phyloP scores from a whole-genome alignment of 176 grass and related monocot genomes.

The Phoenix roebelenii region DNA sequence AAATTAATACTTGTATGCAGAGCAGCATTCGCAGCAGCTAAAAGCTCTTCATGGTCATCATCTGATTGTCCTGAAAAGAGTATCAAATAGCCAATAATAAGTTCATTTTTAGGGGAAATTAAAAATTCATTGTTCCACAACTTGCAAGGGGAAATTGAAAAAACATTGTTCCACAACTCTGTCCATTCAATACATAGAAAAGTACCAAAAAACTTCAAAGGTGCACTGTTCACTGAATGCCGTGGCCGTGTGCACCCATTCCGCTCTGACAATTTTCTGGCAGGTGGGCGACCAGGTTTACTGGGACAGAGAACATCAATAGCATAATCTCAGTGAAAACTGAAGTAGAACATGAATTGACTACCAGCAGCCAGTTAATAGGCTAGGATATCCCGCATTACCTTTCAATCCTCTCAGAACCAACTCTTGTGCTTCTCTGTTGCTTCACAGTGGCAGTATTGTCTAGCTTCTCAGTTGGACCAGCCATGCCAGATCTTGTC shows the following conservation, averaged over 20 bases:
- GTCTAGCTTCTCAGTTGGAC: conserved; percentile 62
- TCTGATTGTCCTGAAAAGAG: conserved; percentile 45
- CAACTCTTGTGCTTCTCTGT: conserved; percentile 53
- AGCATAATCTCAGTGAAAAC: background rate
- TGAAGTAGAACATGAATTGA: too few species aligned
- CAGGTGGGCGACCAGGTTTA: conserved; percentile 67
- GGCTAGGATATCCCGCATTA: conserved; percentile 20
- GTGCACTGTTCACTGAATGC: conserved; percentile 37
- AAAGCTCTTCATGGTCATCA: conserved; percentile 57
- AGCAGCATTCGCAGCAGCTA: conserved; percentile 50
- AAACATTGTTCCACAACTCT: too few species aligned
- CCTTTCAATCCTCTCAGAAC: conserved; percentile 69
- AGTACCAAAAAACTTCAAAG: conserved; percentile 51
- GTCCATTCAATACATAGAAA: background rate
- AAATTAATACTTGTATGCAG: conserved; percentile 32
- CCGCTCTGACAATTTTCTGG: conserved; percentile 71
- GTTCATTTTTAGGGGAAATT: background rate
- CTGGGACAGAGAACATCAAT: conserved; percentile 25
- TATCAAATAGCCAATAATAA: conserved; percentile 3
- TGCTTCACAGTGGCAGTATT: conserved; percentile 62
- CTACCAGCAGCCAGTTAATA: conserved; percentile 4
- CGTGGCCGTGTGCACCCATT: conserved; percentile 47
- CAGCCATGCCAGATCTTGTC: conserved; percentile 38
- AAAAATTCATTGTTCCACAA: too few species aligned
- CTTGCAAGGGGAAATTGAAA: too few species aligned